These are phyloP conservation scores for Russula olivacea DNA, from an alignment of 768 basidiomycete species.

Conservation along the genomic window DNA sequence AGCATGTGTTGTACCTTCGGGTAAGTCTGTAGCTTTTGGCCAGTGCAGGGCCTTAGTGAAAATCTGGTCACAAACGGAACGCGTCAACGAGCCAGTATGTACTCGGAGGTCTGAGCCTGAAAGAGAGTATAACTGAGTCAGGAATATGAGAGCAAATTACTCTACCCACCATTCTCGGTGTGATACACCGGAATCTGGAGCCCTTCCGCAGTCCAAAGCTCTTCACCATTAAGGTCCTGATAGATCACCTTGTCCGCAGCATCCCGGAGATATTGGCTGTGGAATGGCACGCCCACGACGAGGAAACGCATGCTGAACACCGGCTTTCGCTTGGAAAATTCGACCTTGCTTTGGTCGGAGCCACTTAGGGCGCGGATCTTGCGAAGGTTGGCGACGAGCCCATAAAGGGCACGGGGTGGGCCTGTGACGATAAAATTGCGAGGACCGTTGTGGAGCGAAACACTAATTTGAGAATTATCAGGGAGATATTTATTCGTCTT, in stretches of 20 bases:
- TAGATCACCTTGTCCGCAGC: conserved; percentile 69
- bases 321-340: conserved; percentile 91
- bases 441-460: conserved; percentile 92
- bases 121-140: conserved; percentile 12
- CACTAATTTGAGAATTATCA: conserved; percentile 64
- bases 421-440: conserved; percentile 91
- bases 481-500: conserved; percentile 87
- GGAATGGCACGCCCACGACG: conserved; percentile 94
- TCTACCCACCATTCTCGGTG: conserved; percentile 81
- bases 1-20: conserved; percentile 85
- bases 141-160: conserved; percentile 11
- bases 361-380: conserved; percentile 85
- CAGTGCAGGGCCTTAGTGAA: conserved; percentile 91
- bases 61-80: conserved; percentile 88
- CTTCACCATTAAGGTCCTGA: conserved; percentile 72
- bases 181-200: conserved; percentile 83
- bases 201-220: conserved; percentile 66
- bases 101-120: conserved; percentile 81
- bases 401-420: conserved; percentile 85
- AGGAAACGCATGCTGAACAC: conserved; percentile 91
- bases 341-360: conserved; percentile 88
- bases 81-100: conserved; percentile 65
- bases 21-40: conserved; percentile 85
- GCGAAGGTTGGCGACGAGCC: conserved; percentile 84
- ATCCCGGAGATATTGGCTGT: conserved; percentile 76